Evolutionary conservation across 805 yeast genomes (phyloP).

Genomic region (Debaryomyces maramus): DNA sequence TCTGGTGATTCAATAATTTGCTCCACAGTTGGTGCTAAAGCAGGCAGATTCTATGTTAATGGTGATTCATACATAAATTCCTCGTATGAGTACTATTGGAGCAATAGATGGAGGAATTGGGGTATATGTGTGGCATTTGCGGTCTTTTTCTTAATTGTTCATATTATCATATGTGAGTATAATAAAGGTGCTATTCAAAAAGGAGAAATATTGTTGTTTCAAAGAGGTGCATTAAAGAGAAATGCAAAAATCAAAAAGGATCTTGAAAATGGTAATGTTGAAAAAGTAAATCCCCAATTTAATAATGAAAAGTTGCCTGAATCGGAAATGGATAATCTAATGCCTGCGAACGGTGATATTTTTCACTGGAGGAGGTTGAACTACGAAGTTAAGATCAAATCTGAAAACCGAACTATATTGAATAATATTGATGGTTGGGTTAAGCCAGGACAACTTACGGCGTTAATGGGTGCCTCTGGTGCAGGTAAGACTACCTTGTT

Average conservation of each 20-base stretch:
- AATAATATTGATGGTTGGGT: constrained; percentile 78
- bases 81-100: constrained; percentile 44
- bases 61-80: constrained; percentile 32
- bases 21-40: constrained; percentile 21
- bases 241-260: constrained; percentile 34
- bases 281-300: constrained; percentile 10
- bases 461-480: constrained; percentile 60
- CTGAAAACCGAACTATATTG: constrained; percentile 55
- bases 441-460: constrained; percentile 79
- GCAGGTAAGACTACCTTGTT: constrained; percentile 47
- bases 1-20: constrained; percentile 18
- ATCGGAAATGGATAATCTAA: constrained; percentile 21
- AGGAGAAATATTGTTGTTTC: constrained; percentile 70
- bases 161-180: constrained; percentile 54
- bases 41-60: constrained; percentile 20
- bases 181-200: constrained; percentile 64
- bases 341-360: constrained; percentile 36
- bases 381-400: constrained; percentile 49
- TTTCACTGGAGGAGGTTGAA: constrained; percentile 80
- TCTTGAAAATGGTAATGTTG: constrained; percentile 21
- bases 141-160: constrained; percentile 53
- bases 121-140: constrained; percentile 62
- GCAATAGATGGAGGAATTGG: constrained; percentile 62
- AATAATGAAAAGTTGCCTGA: constrained; percentile 24
- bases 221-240: constrained; percentile 46